Base-by-base conservation (phyloP, 2,329 filamentous ascomycete genomes). In the Trichoderma koningii region DNA sequence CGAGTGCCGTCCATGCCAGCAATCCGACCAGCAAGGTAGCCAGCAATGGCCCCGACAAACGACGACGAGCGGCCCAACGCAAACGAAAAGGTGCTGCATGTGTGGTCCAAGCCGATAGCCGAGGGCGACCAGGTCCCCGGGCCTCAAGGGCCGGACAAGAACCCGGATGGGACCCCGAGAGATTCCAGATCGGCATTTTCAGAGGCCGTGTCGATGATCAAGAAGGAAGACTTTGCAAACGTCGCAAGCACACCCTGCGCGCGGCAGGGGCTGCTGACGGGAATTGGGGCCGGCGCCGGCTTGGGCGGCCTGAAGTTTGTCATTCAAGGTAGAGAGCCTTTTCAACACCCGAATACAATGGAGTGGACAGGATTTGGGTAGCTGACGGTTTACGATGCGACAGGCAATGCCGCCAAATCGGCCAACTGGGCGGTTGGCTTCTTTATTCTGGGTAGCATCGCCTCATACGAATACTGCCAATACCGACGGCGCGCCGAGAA, bases 391-490 rank as follows among this genome's bases (percentile, higher is more conserved):
- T 7, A 21, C n/a, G 5, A 14, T 42, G 17, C 19, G 15, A 15
- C 26, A 78, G 76, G 76, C 34, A 76, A 74, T 42, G 70, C 72
- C 2, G 60, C 69, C 23, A 75, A 85, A 71, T 87, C 91, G 1
- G 88, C 89, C 42, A 96, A 96, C 73, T 96, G 91, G 90, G 93
- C 92, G 0, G 92, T 95, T 6, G 91, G 88, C 7, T 83, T 87
- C 42, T 96, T 95, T 75, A 81, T 89, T 26, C 74, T 89, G 21
- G 85, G 85, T 7, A 88, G 90, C n/a, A 81, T 90, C 53, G 83
- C 84, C 34, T 89, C 89, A 57, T 95, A 93, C 78, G 92, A 97
- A 77, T 92, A 90, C 73, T 98, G 94, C 78, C 88, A 93, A 73
- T 88, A 88, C 70, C 84, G 85, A 67, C 84, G 93, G 66, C 82